These are phyloP conservation scores for Nicotiana rustica DNA, from an alignment of 305 asterid species.

Conservation along the genomic window DNA sequence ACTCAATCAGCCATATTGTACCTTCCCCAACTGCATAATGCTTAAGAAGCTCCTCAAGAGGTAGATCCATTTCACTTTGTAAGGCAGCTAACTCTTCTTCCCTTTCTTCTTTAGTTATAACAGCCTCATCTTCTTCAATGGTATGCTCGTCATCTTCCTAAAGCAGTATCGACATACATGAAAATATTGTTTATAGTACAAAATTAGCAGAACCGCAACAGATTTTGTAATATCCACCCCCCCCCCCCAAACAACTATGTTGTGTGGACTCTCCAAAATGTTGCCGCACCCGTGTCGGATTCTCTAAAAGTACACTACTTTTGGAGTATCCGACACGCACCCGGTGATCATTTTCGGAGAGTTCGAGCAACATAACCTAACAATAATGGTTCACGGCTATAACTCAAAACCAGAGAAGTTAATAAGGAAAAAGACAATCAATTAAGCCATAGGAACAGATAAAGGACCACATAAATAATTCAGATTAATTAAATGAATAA, in stretches of 20 bases:
- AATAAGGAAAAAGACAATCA: constrained; percentile 11
- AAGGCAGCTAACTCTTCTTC: constrained; percentile 90
- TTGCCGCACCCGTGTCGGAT: too few species aligned
- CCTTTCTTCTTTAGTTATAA: constrained; percentile 94
- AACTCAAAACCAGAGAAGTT: constrained; percentile 5
- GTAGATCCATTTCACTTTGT: constrained; percentile 83
- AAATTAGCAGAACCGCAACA: constrained; percentile 29
- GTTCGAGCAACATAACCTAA: neutral
- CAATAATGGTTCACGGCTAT: constrained; percentile 9
- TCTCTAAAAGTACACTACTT: too few species aligned
- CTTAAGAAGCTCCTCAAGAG: constrained; percentile 87
- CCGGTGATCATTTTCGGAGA: too few species aligned
- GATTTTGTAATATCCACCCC: constrained; percentile 17
- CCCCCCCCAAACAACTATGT: too few species aligned
- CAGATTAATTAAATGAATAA: constrained; percentile 18
- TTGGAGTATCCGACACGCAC: too few species aligned
- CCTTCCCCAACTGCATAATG: constrained; percentile 75
- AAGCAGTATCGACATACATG: constrained; percentile 51
- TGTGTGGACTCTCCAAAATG: too few species aligned
- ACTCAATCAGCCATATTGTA: constrained; percentile 38
- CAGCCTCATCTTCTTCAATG: constrained; percentile 94
- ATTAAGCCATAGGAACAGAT: constrained; percentile 5
- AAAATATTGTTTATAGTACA: constrained; percentile 45
- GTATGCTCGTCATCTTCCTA: constrained; percentile 99
- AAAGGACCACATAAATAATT: neutral